Evolutionary conservation across 73 alveolate genomes (phyloP), one percentile per base, ranked within the genome.

Genomic region (Strombidium stylifer): DNA sequence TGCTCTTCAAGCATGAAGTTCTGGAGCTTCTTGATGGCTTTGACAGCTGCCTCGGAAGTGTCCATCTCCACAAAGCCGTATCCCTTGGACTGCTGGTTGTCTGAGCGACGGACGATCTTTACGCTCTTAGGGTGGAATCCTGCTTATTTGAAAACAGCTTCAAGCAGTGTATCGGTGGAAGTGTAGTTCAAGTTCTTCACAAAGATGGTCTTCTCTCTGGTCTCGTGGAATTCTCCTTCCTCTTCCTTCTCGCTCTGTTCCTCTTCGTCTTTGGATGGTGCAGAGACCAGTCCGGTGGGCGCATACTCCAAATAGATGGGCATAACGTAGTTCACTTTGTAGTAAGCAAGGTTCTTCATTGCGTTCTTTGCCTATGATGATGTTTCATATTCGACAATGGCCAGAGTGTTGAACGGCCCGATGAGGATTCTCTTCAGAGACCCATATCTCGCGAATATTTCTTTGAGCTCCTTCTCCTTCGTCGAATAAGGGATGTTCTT

Each of bases 31-130:
- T 91, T 89, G 40, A 93, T 50, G 3, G 98, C 98, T 75, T 88
- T 95, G 37, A 77, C 59, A 21, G 95, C 98, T 59, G 56, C 69
- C 66, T 90, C 91, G 54, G 84, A 91, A 44, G 59, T 82, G 34
- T 78, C 91, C 40, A 87, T 78, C 78, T 95, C 99, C 14, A 93
- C 92, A 65, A 95, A 95, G 23, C 99, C 99, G 73, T 76, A 95
- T 7, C 99, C 98, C 42, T 93, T 77, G 21, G 98, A 92, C 7
- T 69, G 81, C 45, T 91, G 90, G 55, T 78, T 84, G 23, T 89
- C 93, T 42, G 82, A 66, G 60, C 69, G 91, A 34, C 69, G 81
- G 1, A 89, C 96, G 1, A 95, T 93, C 69, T 82, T 93, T 0
- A 84, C 69, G 7, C 93, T 68, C 41, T 47, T 74, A 28, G 87